Evolutionary conservation across 2,329 filamentous ascomycete species (phyloP).

Genomic region (Zopfia rhizophila): DNA sequence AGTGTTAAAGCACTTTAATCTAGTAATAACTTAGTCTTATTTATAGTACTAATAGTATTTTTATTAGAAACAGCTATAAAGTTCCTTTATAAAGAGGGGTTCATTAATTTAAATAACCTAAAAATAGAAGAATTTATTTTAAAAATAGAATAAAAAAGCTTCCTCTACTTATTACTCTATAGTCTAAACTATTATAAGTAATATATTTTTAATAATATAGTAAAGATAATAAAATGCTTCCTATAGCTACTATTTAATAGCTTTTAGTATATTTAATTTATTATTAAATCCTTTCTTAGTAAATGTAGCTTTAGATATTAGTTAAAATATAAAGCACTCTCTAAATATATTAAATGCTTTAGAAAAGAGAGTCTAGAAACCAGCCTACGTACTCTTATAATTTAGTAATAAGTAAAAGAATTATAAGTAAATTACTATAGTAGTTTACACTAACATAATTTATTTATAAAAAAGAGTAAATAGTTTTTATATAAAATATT

Average conservation of each 20-base stretch:
- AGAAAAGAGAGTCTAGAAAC: slow-evolving; percentile 5
- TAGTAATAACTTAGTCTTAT: too few relatives aligned
- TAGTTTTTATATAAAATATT: background rate
- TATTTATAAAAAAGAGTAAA: background rate
- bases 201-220: slow-evolving; percentile 4
- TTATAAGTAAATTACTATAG: background rate
- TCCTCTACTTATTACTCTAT: slow-evolving; percentile 12
- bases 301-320: slow-evolving; percentile 6
- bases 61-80: slow-evolving; percentile 6
- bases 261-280: slow-evolving; percentile 10
- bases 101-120: slow-evolving; percentile 8
- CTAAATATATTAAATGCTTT: slow-evolving; percentile 4
- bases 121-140: slow-evolving; percentile 5
- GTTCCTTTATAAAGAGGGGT: slow-evolving; percentile 9
- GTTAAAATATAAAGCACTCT: slow-evolving; percentile 1
- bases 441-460: slow-evolving; percentile 1
- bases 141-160: slow-evolving; percentile 9
- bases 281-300: slow-evolving; percentile 3
- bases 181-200: slow-evolving; percentile 13
- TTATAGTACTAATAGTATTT: slow-evolving; percentile 8
- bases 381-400: slow-evolving; percentile 3
- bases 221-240: slow-evolving; percentile 5
- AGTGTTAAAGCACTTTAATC: too few relatives aligned
- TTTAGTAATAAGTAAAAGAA: slow-evolving; percentile 3
- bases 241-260: slow-evolving; percentile 1